Conservation (phyloP, 352 stramenopile species). For the Pelagophyceae sp. region DNA sequence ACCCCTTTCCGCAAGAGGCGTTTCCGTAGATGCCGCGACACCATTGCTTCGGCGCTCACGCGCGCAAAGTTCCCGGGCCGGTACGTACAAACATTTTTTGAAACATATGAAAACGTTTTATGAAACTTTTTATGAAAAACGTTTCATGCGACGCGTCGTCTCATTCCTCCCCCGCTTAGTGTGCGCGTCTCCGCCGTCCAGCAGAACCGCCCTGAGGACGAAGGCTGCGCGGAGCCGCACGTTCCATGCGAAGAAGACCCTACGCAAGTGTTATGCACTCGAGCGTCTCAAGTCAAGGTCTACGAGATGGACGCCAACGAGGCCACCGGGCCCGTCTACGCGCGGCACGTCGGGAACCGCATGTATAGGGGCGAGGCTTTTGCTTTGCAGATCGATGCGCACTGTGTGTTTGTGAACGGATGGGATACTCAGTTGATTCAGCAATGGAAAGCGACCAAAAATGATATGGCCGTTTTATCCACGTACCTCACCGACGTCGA, state of each 20-base stretch:
- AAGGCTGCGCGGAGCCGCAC: slow-evolving; percentile 13
- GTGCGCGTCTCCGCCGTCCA: slow-evolving; percentile 29
- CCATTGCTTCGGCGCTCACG: slow-evolving; percentile 25
- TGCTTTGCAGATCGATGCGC: slow-evolving; percentile 35
- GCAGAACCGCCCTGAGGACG: slow-evolving; percentile 24
- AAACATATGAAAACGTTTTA: too few relatives aligned
- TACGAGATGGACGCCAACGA: slow-evolving; percentile 29
- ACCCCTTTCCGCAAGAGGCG: too few relatives aligned
- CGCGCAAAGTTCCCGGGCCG: slow-evolving; percentile 20
- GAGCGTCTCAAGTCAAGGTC: slow-evolving; percentile 22
- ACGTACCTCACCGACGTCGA: slow-evolving; percentile 32
- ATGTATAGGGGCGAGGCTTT: slow-evolving; percentile 35
- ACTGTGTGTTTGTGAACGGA: slow-evolving; percentile 31
- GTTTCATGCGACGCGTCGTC: background rate
- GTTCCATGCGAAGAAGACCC: slow-evolving; percentile 10
- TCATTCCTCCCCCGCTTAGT: too few relatives aligned
- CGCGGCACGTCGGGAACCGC: slow-evolving; percentile 28
- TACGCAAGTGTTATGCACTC: slow-evolving; percentile 22
- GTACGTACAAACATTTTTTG: too few relatives aligned
- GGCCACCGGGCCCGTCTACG: slow-evolving; percentile 27
- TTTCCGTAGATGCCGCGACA: slow-evolving; percentile 25
- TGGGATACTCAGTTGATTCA: slow-evolving; percentile 31
- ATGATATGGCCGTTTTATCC: slow-evolving; percentile 32
- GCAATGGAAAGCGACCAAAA: slow-evolving; percentile 26
- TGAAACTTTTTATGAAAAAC: background rate